Evolutionary conservation across 495 filamentous ascomycete species (phyloP), one percentile per base, ranked within the genome.

Genomic region (Penicillium turbatum): DNA sequence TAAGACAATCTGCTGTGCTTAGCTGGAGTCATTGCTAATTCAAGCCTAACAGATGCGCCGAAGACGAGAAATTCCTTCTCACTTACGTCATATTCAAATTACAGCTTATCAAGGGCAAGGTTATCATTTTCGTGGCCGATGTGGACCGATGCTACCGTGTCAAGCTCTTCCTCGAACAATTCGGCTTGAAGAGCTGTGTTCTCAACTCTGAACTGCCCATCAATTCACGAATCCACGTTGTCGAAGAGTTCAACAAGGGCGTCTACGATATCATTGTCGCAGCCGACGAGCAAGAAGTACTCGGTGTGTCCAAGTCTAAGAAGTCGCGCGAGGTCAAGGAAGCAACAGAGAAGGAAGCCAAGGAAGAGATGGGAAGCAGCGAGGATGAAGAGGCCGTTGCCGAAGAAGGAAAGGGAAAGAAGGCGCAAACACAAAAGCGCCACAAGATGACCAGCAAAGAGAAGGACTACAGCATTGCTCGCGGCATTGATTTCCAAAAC

Each of bases 211-310:
- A 99, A 64, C 72, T 99, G 15, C 93, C 93, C 4, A 86, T 97
- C 56, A 95, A 96, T 57, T 91, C 88, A 6, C 80, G 93, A 16
- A 82, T 97, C 38, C 93, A 97, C 72, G 88, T 95, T 26, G 91
- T 99, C 9, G 86, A 99, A 61, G 89, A 97, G 67, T 99, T 97
- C 73, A 99, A 97, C 73, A 88, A 89, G 75, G 87, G 86, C 36
- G 81, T 93, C 19, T 99, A 97, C 73, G 92, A 97, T 57, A 96
- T 97, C 55, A 90, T 99, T 53, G 92, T 99, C 61, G 93, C 93
- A 5, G 88, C 89, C 0, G 93, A 98, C 64, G 93, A 98, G 67
- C 85, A 88, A 63, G 92, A 96, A 66, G 78, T 95, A 5, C 63
- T 96, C 48, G 88, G 88, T 3, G 53, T 44, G 5, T 81, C 63